Percentiles rank a stretch among this genome's conserved stretches.
phyloP scores from a whole-genome alignment of 108 stramenopile species.

The Fragilaria radians region DNA sequence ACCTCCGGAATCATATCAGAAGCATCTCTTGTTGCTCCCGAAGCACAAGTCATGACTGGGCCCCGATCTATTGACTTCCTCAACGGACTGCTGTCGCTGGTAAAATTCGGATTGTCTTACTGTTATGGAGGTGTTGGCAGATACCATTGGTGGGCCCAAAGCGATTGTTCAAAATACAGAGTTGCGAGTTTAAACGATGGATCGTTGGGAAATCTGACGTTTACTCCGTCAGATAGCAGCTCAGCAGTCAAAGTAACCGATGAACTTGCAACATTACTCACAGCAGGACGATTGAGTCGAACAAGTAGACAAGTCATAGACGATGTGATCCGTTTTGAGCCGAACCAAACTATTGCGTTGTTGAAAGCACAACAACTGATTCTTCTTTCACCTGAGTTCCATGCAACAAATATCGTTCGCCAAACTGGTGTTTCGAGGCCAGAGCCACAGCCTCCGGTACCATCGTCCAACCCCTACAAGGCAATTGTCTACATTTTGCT shows the following conservation, averaged over 20 bases:
- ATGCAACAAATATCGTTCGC: constrained; percentile 27
- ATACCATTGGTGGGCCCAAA: neutral
- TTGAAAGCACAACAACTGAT: constrained; percentile 11
- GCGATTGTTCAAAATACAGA: neutral
- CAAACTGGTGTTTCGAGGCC: constrained; percentile 2
- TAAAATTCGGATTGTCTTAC: constrained; percentile 45
- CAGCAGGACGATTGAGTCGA: constrained; percentile 42
- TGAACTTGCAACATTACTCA: constrained; percentile 49
- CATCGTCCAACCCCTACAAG: constrained; percentile 40
- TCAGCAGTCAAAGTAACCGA: constrained; percentile 13
- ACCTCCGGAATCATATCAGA: constrained; percentile 22
- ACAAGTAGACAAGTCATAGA: constrained; percentile 11
- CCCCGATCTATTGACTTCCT: constrained; percentile 24
- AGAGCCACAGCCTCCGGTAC: neutral
- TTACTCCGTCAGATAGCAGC: neutral
- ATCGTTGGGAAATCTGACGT: neutral
- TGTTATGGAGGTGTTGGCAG: constrained; percentile 35
- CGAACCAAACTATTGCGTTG: neutral
- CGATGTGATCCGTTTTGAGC: neutral
- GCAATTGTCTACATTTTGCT: constrained; percentile 51
- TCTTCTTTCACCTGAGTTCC: constrained; percentile 53
- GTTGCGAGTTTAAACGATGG: neutral
- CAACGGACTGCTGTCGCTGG: constrained; percentile 41
- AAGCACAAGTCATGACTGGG: constrained; percentile 29
- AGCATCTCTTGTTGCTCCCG: constrained; percentile 39